These are phyloP conservation scores for Phytopythium mirpurense DNA, from an alignment of 352 stramenopile genomes.

Conservation along the genomic window DNA sequence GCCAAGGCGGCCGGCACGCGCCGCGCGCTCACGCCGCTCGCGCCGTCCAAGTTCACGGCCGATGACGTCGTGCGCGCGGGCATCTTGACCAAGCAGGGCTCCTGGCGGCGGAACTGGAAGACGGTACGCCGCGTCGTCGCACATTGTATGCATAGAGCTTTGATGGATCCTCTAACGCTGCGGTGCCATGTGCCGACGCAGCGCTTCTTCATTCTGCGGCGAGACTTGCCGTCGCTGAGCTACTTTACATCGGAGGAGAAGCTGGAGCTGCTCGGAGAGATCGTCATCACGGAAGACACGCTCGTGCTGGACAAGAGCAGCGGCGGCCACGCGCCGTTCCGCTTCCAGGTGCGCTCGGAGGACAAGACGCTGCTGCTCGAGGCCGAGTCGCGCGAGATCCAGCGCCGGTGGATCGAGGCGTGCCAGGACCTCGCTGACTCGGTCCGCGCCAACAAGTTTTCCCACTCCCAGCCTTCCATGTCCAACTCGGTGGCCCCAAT, in stretches of 20 bases:
- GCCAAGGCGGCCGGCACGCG: conserved; percentile 26
- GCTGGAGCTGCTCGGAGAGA: conserved; percentile 66
- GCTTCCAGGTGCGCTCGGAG: conserved; percentile 65
- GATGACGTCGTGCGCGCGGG: conserved; percentile 58
- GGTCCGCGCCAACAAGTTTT: conserved; percentile 61
- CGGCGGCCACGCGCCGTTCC: conserved; percentile 45
- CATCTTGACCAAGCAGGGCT: conserved; percentile 72
- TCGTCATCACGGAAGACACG: conserved; percentile 66
- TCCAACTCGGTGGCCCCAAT: conserved; percentile 19
- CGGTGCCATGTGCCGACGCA: conserved; percentile 8
- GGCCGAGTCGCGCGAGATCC: conserved; percentile 55
- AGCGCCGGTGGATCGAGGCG: conserved; percentile 65
- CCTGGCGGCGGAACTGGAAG: conserved; percentile 86
- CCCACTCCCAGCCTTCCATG: conserved; percentile 32
- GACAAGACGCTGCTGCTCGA: conserved; percentile 54
- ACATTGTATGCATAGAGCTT: too few relatives aligned
- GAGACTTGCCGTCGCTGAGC: conserved; percentile 64
- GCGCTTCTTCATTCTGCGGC: conserved; percentile 78
- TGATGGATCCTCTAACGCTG: neutral
- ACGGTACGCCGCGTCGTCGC: conserved; percentile 32
- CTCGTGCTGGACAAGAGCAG: conserved; percentile 67
- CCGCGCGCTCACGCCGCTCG: conserved; percentile 14
- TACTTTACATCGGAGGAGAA: conserved; percentile 86
- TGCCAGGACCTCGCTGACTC: conserved; percentile 62
- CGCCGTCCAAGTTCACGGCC: conserved; percentile 58